Evolutionary conservation across 1,284 basidiomycete species (phyloP).

Genomic region (Puccinia brachypodii): DNA sequence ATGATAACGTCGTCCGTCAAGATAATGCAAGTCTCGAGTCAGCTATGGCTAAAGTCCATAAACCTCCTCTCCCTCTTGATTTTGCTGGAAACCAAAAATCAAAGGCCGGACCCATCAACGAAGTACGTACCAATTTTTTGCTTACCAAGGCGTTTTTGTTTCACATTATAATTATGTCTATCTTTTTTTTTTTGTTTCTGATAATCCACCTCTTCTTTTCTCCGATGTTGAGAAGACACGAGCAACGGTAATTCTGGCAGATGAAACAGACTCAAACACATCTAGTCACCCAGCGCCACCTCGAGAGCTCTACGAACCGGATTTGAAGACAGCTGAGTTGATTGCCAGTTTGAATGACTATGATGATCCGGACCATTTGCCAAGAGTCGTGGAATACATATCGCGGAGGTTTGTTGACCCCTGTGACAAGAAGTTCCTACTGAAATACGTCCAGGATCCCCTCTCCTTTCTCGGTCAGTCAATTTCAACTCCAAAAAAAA

Average conservation of each 20-base stretch:
- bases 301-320: not conserved
- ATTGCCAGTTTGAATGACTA: conserved; percentile 16
- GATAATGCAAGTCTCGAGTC: no score
- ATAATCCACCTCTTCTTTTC: not conserved
- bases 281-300: not conserved
- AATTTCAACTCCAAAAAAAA: not conserved
- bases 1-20: no score
- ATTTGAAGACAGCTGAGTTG: not conserved
- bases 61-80: no score
- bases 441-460: not conserved
- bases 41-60: no score
- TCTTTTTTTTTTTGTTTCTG: not conserved
- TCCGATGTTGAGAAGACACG: not conserved
- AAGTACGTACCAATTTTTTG: not conserved
- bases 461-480: conserved; percentile 16
- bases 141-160: no score
- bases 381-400: not conserved
- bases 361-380: not conserved
- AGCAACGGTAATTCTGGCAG: not conserved
- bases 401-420: not conserved
- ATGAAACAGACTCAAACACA: not conserved
- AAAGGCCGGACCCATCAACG: no score
- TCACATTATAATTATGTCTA: no score
- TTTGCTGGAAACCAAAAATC: no score
- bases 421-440: not conserved